These are phyloP conservation scores for Cryphonectria parasitica DNA, from an alignment of 2,329 filamentous ascomycete genomes.

Conservation along the genomic window DNA sequence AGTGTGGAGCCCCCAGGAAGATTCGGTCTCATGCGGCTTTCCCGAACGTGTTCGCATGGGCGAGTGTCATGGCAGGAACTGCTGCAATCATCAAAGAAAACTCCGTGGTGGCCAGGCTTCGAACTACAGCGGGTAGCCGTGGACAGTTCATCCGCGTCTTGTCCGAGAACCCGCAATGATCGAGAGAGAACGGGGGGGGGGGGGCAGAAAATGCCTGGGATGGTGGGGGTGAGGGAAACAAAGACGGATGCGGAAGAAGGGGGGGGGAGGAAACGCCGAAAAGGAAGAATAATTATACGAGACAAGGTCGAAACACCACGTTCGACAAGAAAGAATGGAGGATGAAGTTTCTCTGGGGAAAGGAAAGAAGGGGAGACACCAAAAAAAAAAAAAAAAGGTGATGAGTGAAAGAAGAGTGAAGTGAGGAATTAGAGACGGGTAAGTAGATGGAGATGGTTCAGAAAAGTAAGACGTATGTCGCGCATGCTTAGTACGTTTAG, in stretches of 20 bases:
- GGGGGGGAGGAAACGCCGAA: not conserved
- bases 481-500: conserved; percentile 23
- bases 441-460: conserved; percentile 25
- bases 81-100: conserved; percentile 39
- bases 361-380: not conserved
- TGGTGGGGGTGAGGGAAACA: conserved; percentile 2
- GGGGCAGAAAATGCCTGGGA: not conserved
- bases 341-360: not conserved
- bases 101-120: conserved; percentile 13
- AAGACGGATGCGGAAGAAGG: not conserved
- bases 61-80: conserved; percentile 39
- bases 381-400: not conserved
- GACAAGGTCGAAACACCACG: conserved; percentile 30
- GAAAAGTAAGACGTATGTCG: conserved; percentile 32
- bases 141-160: conserved; percentile 36
- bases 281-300: conserved; percentile 21
- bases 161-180: conserved; percentile 7
- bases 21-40: conserved; percentile 48
- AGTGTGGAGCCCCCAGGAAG: conserved; percentile 37
- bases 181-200: not conserved
- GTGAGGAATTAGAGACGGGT: conserved; percentile 21
- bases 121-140: conserved; percentile 39
- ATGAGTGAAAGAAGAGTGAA: conserved; percentile 19
- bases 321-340: conserved; percentile 4
- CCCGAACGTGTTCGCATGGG: conserved; percentile 52